phyloP scores from a whole-genome alignment of 2,329 filamentous ascomycete genomes.

The Metarhizium album region DNA sequence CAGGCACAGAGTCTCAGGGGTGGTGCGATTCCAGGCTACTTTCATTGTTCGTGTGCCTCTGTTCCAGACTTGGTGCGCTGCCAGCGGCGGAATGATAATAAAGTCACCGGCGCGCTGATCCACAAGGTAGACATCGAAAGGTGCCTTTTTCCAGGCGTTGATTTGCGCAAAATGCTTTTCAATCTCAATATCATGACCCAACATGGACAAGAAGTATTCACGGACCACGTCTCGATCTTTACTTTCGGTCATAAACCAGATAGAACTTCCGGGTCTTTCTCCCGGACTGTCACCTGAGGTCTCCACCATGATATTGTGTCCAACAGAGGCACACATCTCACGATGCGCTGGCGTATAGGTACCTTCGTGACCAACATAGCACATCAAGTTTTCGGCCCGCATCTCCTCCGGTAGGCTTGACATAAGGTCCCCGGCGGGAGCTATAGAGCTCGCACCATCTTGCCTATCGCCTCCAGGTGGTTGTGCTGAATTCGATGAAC shows the following conservation, averaged over 20 bases:
- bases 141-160: conserved; percentile 89
- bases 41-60: conserved; percentile 93
- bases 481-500: conserved; percentile 2
- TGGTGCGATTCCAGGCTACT: conserved; percentile 94
- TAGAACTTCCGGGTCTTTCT: conserved; percentile 75
- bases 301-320: conserved; percentile 98
- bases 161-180: conserved; percentile 95
- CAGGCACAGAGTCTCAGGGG: conserved; percentile 78
- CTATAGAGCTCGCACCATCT: conserved; percentile 44
- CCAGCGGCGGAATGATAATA: conserved; percentile 83
- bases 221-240: conserved; percentile 84
- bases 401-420: conserved; percentile 77
- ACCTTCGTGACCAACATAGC: conserved; percentile 93
- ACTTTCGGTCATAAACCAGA: conserved; percentile 98
- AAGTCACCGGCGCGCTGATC: conserved; percentile 88
- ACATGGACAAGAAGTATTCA: conserved; percentile 85
- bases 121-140: conserved; percentile 85
- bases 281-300: conserved; percentile 63
- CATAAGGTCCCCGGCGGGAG: conserved; percentile 84
- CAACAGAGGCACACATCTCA: conserved; percentile 94
- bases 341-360: conserved; percentile 92
- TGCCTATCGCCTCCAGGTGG: conserved; percentile 20
- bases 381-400: conserved; percentile 95
- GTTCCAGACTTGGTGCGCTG: conserved; percentile 98
- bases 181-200: conserved; percentile 94